Conservation (phyloP, 176 grass and related monocot genomes). For the Rhipidocladum racemiflorum region DNA sequence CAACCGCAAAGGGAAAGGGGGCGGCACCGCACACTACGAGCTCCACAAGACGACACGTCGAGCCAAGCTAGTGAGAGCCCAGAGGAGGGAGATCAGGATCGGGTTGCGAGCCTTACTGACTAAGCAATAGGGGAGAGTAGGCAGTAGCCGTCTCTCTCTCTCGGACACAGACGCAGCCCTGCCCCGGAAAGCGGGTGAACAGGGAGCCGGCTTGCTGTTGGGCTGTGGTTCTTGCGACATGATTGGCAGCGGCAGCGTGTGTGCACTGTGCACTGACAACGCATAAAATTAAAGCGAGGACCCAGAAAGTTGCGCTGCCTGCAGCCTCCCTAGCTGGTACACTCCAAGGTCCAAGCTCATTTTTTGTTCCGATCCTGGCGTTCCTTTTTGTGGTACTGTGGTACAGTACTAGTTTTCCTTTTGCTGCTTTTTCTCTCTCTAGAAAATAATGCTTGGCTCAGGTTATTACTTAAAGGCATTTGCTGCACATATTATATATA, state of each 20-base stretch:
- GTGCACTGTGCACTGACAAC: not conserved
- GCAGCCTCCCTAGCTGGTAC: too few relatives aligned
- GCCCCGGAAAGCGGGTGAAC: not conserved
- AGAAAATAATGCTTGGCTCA: too few relatives aligned
- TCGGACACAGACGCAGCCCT: too few relatives aligned
- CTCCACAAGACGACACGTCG: not conserved
- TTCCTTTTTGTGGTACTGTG: too few relatives aligned
- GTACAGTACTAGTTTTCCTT: too few relatives aligned
- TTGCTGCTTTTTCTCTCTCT: too few relatives aligned
- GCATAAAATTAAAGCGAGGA: not conserved
- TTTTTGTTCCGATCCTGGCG: too few relatives aligned
- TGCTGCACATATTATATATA: too few relatives aligned
- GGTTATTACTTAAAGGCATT: too few relatives aligned
- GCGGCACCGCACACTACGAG: not conserved
- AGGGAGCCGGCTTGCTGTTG: not conserved
- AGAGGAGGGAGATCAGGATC: not conserved
- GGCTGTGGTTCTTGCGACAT: not conserved
- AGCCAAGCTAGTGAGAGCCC: not conserved
- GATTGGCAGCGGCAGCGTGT: not conserved
- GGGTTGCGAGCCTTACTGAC: slow-evolving; percentile 16
- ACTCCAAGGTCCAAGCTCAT: too few relatives aligned
- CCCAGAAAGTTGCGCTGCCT: not conserved
- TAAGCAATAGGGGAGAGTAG: slow-evolving; percentile 40
- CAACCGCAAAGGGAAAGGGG: not conserved
- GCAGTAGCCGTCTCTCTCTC: not conserved